Percentiles rank a stretch among this genome's conserved stretches.
phyloP scores from a whole-genome alignment of 805 yeast genomes.

The Candida oleophila region DNA sequence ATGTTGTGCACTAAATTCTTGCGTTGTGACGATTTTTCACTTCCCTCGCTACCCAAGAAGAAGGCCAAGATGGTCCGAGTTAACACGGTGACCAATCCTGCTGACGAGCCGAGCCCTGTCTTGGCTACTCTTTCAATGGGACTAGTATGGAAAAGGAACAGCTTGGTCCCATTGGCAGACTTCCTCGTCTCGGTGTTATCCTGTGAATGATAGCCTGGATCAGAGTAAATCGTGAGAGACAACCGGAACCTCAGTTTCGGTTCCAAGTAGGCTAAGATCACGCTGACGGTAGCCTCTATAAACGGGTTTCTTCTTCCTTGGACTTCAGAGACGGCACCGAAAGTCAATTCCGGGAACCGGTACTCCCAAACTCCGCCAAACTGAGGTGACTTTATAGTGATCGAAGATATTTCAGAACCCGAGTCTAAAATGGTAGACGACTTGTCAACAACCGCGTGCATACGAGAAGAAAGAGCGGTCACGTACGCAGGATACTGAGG shows the following conservation, averaged over 20 bases:
- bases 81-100: constrained; percentile 83
- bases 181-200: constrained; percentile 36
- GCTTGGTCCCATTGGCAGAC: constrained; percentile 34
- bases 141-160: constrained; percentile 58
- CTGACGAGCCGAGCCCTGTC: constrained; percentile 95
- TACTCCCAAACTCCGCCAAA: constrained; percentile 70
- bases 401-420: constrained; percentile 12
- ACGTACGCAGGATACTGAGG: constrained; percentile 75
- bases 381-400: constrained; percentile 71
- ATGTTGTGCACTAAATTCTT: constrained; percentile 65
- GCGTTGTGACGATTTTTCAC: constrained; percentile 4
- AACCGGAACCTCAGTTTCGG: constrained; percentile 32
- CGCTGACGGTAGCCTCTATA: constrained; percentile 58
- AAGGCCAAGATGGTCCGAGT: constrained; percentile 64
- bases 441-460: constrained; percentile 66
- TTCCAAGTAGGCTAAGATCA: constrained; percentile 53
- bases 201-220: constrained; percentile 87
- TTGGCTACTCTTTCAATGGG: constrained; percentile 77
- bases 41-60: constrained; percentile 24
- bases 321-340: constrained; percentile 22
- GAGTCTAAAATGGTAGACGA: constrained; percentile 5
- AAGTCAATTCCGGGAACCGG: constrained; percentile 10
- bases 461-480: constrained; percentile 84
- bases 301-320: constrained; percentile 63
- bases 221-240: constrained; percentile 70